Evolutionary conservation across 495 filamentous ascomycete species (phyloP), one percentile per base, ranked within the genome.

Genomic region (Aspergillus ostianus): DNA sequence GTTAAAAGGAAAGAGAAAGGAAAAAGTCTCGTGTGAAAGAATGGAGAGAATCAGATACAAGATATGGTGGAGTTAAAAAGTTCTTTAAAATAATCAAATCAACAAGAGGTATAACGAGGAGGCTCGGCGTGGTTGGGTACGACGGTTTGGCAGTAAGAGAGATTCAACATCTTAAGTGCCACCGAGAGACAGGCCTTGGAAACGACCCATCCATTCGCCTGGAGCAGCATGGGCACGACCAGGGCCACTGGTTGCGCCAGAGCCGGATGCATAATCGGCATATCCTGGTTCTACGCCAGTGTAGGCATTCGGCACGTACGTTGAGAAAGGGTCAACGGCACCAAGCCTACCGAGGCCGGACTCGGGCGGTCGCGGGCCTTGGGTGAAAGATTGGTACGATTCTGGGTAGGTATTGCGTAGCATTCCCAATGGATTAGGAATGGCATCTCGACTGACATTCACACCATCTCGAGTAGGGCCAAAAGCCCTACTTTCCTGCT

Each of bases 121-220:
- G 15, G 9, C 3, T 41, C 36, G 13, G 36, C 36, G 12, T 15
- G 36, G 13, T 15, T 15, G 8, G 15, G 36, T 13, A 41, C 1
- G 36, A 41, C 8, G 6, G 36, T 41, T 41, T 41, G 13, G 21
- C 45, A 44, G 47, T 47, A 45, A 45, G 17, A 21, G 19, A 51
- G 49, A 23, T 32, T 20, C 30, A 26, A 56, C 48, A 26, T 49
- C 48, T 73, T 61, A 81, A 50, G 76, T 80, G 29, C 76, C 77
- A 18, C 36, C 13, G 36, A 84, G 74, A 10, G 81, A 84, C n/a
- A 84, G 59, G 20, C 79, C 79, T 59, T 81, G 81, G 61, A 84
- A 82, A 5, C 73, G 67, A 49, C 66, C 65, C 36, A 69, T 65
- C 78, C 79, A 83, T 50, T 83, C 81, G 47, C 66, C 65, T 23